A percentile compares a stretch with the other conserved stretches of the same genome.
Evolutionary conservation across 2,329 filamentous ascomycete genomes (phyloP).

Genomic region (Periglandula ipomoeae): DNA sequence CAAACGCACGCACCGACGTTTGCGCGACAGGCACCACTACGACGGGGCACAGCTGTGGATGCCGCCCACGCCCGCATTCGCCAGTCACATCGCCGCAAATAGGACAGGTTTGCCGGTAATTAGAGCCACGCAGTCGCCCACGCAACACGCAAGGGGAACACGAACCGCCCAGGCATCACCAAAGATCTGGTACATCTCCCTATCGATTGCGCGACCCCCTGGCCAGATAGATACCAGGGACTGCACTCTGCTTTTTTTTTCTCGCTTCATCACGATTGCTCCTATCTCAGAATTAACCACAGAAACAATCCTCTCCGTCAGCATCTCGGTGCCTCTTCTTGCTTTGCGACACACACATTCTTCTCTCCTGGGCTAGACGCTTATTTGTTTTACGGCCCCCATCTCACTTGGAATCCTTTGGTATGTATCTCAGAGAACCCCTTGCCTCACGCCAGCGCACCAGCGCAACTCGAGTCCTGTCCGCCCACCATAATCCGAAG

Average conservation of each 20-base stretch:
- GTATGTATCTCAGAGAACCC: constrained; percentile 2
- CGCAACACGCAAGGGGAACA: not conserved
- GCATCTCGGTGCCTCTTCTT: not conserved
- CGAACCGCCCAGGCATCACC: not conserved
- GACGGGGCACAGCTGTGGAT: not conserved
- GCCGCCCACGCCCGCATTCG: not conserved
- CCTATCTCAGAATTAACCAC: not conserved
- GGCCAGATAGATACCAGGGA: not conserved
- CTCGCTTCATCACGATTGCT: not conserved
- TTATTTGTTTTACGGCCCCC: not conserved
- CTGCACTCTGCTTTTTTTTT: not conserved
- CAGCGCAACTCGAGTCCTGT: not conserved
- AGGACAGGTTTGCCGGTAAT: not conserved
- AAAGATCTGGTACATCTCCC: not conserved
- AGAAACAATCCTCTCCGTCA: not conserved
- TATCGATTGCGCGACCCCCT: not conserved
- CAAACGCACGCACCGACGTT: too few species aligned
- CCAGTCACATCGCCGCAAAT: constrained; percentile 3
- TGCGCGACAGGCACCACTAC: too few species aligned
- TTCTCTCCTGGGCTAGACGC: not conserved
- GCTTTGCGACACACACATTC: constrained; percentile 5
- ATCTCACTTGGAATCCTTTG: not conserved
- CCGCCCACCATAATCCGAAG: not conserved
- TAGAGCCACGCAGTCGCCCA: not conserved
- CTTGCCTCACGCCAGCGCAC: not conserved